A percentile compares a stretch with the other conserved stretches of the same genome.
Evolutionary conservation across 1,284 basidiomycete genomes (phyloP).

Genomic region (Athelia sp.): DNA sequence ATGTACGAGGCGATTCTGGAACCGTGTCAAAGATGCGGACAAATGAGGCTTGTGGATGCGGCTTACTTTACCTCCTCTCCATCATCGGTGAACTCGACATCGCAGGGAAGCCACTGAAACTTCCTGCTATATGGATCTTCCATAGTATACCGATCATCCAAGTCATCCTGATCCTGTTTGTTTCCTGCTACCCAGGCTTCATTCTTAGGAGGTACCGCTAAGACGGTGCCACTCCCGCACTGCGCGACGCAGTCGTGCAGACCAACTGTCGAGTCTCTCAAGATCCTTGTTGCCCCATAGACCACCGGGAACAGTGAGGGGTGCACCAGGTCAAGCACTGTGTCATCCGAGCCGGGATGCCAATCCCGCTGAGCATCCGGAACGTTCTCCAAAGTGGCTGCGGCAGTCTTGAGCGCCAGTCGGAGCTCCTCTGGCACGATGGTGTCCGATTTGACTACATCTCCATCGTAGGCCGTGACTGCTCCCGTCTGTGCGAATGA

Average conservation of each 20-base stretch:
- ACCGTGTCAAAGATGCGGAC: slow-evolving; percentile 20
- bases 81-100: slow-evolving; percentile 14
- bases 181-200: background rate
- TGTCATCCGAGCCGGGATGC: slow-evolving; percentile 39
- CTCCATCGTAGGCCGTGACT: background rate
- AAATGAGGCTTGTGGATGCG: slow-evolving; percentile 13
- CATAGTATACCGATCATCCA: too few relatives aligned
- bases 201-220: background rate
- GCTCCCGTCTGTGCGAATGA: background rate
- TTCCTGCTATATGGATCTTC: too few relatives aligned
- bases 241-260: background rate
- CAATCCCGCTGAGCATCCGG: slow-evolving; percentile 36
- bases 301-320: slow-evolving; percentile 36
- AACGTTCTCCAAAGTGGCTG: slow-evolving; percentile 29
- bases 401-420: slow-evolving; percentile 15
- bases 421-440: slow-evolving; percentile 11
- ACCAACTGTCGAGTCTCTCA: slow-evolving; percentile 10
- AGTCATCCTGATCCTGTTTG: too few relatives aligned
- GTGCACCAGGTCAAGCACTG: slow-evolving; percentile 40
- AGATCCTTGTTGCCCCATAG: slow-evolving; percentile 19
- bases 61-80: background rate
- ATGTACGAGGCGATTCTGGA: slow-evolving; percentile 24
- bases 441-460: slow-evolving; percentile 12
- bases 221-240: background rate
- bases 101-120: background rate